Evolutionary conservation across 192 early-diverging fungal species (phyloP), one percentile per base, ranked within the genome.

Genomic region (Irineochytrium annulatum): DNA sequence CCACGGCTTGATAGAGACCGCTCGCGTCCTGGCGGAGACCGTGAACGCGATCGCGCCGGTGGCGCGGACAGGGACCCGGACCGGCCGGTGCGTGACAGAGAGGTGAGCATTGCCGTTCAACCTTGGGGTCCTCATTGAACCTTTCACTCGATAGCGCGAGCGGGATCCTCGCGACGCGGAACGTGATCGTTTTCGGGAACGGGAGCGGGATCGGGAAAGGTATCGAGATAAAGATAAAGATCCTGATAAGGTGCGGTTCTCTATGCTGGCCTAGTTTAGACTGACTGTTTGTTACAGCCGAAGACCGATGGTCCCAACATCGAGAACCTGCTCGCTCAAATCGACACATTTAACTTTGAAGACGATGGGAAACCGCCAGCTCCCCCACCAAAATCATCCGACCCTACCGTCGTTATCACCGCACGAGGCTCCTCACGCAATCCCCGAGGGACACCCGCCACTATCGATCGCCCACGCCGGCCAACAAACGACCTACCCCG

Each of bases 341-440:
- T 55, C 16, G 39, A 58, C 43, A 39, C 19, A 34, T 37, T 24
- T 14, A 27, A 55, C 27, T 26, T 58, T 2, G 35, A 43, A 0
- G 39, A 1, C 17, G 57, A 43, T 8, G 46, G 26, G 46, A 6
- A 22, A 17, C 46, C 46, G 26, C 11, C 46, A 22, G 17, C 46
- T 17, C 8, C n/a, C 37, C 46, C 46, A 20, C 24, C 46, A 8
- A 49, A 49, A 22, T 17, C 46, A 8, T 24, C 46, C 6, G 22
- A 14, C 8, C 6, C 5, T 24, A 20, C 46, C 22, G 24, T 49
- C 8, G 26, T 22, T 8, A 49, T 49, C 6, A 24, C 46, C 11
- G 46, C 46, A 49, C 11, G 46, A 22, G 46, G 46, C 11, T 49
- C 46, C 22, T 49, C 46, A 20, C 46, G 46, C 11, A 49, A 24